Percentiles rank a stretch among this genome's conserved stretches.
These are phyloP conservation scores for Bacterosira constricta DNA, from an alignment of 108 stramenopile species.

Conservation along the genomic window DNA sequence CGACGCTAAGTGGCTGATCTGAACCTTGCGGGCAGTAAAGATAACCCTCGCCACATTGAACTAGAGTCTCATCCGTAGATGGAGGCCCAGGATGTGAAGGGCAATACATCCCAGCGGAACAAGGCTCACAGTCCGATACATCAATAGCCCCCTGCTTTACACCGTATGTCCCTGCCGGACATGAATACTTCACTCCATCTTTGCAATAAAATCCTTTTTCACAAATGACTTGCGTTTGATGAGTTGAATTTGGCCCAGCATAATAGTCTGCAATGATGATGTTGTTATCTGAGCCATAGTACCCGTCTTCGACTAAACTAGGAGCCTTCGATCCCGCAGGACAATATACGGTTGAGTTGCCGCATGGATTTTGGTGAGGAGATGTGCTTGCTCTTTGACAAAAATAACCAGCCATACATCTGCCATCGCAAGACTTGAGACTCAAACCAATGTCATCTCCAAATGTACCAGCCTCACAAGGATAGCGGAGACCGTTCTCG, in stretches of 20 bases:
- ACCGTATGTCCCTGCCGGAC: constrained; percentile 47
- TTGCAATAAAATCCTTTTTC: constrained; percentile 43
- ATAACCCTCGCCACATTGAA: constrained; percentile 27
- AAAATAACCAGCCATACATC: constrained; percentile 26
- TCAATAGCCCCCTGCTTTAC: constrained; percentile 13
- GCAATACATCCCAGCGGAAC: constrained; percentile 38
- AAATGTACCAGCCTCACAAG: constrained; percentile 20
- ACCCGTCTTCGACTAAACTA: constrained; percentile 12
- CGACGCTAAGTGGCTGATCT: constrained; percentile 21
- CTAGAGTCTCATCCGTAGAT: constrained; percentile 20
- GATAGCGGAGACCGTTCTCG: constrained; percentile 21
- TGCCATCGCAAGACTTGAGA: constrained; percentile 11
- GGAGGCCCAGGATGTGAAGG: constrained; percentile 39
- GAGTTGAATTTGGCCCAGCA: constrained; percentile 37
- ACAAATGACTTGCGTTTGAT: constrained; percentile 3
- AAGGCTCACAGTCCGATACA: constrained; percentile 18
- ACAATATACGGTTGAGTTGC: constrained; percentile 38
- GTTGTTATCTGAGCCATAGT: constrained; percentile 32
- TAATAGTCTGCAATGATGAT: constrained; percentile 16
- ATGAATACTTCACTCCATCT: constrained; percentile 38
- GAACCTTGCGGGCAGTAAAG: constrained; percentile 38
- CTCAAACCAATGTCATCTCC: constrained; percentile 21
- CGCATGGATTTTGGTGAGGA: constrained; percentile 31
- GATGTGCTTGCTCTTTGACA: constrained; percentile 29
- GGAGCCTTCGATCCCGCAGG: constrained; percentile 24